Evolutionary conservation across 1,139 yeast species (phyloP), one percentile per base, ranked within the genome.

Genomic region (Taiozyma sp.): DNA sequence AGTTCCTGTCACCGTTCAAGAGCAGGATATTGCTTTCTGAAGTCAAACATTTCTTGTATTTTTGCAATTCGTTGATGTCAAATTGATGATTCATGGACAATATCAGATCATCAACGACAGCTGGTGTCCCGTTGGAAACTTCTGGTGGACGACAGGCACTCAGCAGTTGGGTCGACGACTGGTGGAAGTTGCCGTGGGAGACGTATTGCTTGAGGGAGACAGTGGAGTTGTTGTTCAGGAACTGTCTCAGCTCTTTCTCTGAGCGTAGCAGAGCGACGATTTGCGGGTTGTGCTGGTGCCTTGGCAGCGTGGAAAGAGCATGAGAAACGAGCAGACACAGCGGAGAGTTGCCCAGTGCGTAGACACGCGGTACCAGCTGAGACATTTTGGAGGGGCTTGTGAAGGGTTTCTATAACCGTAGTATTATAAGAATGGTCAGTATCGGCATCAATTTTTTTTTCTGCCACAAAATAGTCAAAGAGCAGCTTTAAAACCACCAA

Each of bases 1-100:
- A 29, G 5, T 45, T 40, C 27, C 32, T 46, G 23, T 48, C 50
- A 1, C 49, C 27, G 39, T 91, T 96, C 7, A 91, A 62, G n/a
- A 92, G 68, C 44, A 91, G 59, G 4, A 91, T 67, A 51, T 80
- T 82, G 1, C 92, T 76, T 4, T 68, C 49, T 57, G 7, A 69
- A 57, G 23, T 66, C 58, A 44, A 83, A 44, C 72, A 67, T 3
- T 71, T 70, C 29, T 71, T 57, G 55, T 80, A 76, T 30, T 75
- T 75, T 41, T 63, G 57, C 23, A 87, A 56, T 1, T 68, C 68
- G 0, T 81, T 75, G 42, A 78, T 48, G 41, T 53, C 57, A 22
- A 51, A 46, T 8, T 84, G 78, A 32, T 84, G 69, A 4, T 52
- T 51, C 22, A 66, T 67, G 2, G 68, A 61, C 16, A 86, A 71